These are phyloP conservation scores for Hymenoscyphus fructigenus DNA, from an alignment of 2,329 filamentous ascomycete genomes.

Conservation along the genomic window DNA sequence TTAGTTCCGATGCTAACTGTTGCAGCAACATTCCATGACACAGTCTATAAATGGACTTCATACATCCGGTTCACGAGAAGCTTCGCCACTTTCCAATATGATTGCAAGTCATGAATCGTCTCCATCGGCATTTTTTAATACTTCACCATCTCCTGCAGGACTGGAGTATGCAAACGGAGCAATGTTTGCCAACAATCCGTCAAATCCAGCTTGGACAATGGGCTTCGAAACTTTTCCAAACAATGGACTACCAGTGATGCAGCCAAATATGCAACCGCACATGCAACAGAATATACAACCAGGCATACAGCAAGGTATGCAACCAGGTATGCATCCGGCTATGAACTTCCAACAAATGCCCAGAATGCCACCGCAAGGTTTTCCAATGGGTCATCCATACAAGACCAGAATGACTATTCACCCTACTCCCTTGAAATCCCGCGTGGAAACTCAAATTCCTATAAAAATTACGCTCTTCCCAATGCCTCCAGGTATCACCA, in stretches of 20 bases:
- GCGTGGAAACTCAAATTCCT: conserved; percentile 94
- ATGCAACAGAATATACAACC: conserved; percentile 12
- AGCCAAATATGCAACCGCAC: conserved; percentile 14
- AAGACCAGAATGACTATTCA: conserved; percentile 56
- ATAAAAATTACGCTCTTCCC: conserved; percentile 78
- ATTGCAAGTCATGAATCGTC: conserved; percentile 54
- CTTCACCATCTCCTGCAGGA: conserved; percentile 47
- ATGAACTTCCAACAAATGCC: conserved; percentile 22
- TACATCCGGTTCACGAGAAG: conserved; percentile 50
- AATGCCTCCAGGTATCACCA: conserved; percentile 72
- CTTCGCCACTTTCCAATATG: conserved; percentile 54
- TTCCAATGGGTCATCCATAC: conserved; percentile 27
- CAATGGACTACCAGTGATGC: conserved; percentile 13
- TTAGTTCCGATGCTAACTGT: conserved; percentile 30
- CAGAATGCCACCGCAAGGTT: conserved; percentile 25
- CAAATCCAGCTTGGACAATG: conserved; percentile 39
- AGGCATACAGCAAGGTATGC: conserved; percentile 9
- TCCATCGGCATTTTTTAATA: conserved; percentile 47
- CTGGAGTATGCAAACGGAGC: conserved; percentile 41
- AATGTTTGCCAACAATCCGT: conserved; percentile 30
- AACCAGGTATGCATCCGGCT: conserved; percentile 9
- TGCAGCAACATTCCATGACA: conserved; percentile 51
- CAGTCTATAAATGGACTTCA: conserved; percentile 51
- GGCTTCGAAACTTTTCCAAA: conserved; percentile 20
- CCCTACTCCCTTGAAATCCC: conserved; percentile 75